Percentiles rank a stretch among this genome's conserved stretches.
Conservation (phyloP, 257 asterid genomes). For the Solanum pinnatisectum region DNA sequence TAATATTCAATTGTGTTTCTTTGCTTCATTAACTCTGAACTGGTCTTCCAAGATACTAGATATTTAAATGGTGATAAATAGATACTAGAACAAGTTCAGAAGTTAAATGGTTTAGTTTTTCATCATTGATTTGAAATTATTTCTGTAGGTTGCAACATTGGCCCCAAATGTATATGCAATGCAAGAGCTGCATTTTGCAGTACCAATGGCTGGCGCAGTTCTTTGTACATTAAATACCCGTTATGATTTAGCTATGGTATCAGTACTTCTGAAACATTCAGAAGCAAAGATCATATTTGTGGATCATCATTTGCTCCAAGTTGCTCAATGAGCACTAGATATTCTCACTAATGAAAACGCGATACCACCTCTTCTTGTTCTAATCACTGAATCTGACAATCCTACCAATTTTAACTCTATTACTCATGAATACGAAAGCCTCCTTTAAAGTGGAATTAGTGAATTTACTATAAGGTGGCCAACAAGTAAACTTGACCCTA, state of each 20-base stretch:
- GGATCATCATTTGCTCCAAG: conserved; percentile 16
- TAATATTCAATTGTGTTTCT: background rate
- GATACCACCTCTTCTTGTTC: conserved; percentile 10
- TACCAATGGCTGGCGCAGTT: conserved; percentile 33
- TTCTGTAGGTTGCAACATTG: conserved; percentile 19
- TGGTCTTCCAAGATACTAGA: background rate
- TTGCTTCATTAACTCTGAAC: background rate
- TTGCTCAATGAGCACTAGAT: conserved; percentile 10
- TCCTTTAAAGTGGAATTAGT: background rate
- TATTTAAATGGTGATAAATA: too few species aligned
- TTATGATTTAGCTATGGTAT: conserved; percentile 20
- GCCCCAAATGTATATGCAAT: conserved; percentile 28
- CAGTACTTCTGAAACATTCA: conserved; percentile 20
- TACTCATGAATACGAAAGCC: conserved; percentile 8
- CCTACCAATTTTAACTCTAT: background rate
- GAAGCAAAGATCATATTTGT: conserved; percentile 27
- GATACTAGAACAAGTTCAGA: too few species aligned
- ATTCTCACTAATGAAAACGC: background rate
- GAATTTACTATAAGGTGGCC: conserved; percentile 15
- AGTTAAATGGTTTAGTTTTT: too few species aligned
- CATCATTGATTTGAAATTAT: background rate
- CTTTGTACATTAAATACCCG: conserved; percentile 21
- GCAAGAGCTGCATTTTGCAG: conserved; percentile 32
- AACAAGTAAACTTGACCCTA: conserved; percentile 18
- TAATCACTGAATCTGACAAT: conserved; percentile 7